Evolutionary conservation across 192 early-diverging fungal species (phyloP).

Genomic region (Spinellus fusiger): DNA sequence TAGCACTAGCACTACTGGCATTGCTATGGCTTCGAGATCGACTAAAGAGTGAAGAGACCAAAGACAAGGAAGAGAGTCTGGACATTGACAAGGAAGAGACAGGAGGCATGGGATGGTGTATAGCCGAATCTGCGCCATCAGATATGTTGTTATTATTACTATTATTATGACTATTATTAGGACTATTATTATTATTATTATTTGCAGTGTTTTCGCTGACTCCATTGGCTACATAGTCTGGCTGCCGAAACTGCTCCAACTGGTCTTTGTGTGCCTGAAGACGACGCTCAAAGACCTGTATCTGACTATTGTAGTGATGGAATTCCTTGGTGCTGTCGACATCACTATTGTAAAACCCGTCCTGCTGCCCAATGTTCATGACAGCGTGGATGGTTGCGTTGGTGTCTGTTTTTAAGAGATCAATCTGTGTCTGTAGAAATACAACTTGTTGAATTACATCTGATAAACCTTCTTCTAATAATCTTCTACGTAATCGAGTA

Average conservation of each 20-base stretch:
- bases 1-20: background rate
- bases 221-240: background rate
- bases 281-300: conserved; percentile 19
- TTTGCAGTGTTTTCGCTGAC: background rate
- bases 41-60: conserved; percentile 18
- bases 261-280: background rate
- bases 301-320: conserved; percentile 5
- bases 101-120: background rate
- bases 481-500: conserved; percentile 15
- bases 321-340: background rate
- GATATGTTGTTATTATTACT: too few relatives aligned
- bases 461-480: conserved; percentile 12
- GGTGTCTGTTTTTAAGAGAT: conserved; percentile 5
- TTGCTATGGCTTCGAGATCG: background rate
- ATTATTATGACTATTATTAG: too few relatives aligned
- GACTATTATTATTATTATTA: background rate
- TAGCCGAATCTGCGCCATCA: too few relatives aligned
- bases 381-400: background rate
- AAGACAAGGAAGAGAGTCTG: conserved; percentile 14
- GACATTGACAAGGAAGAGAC: conserved; percentile 6
- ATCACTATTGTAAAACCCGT: background rate
- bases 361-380: conserved; percentile 2
- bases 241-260: background rate
- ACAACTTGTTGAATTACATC: conserved; percentile 4
- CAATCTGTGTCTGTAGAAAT: conserved; percentile 1